These are phyloP conservation scores for Barnettozyma vustinii DNA, from an alignment of 805 yeast genomes.

Conservation along the genomic window DNA sequence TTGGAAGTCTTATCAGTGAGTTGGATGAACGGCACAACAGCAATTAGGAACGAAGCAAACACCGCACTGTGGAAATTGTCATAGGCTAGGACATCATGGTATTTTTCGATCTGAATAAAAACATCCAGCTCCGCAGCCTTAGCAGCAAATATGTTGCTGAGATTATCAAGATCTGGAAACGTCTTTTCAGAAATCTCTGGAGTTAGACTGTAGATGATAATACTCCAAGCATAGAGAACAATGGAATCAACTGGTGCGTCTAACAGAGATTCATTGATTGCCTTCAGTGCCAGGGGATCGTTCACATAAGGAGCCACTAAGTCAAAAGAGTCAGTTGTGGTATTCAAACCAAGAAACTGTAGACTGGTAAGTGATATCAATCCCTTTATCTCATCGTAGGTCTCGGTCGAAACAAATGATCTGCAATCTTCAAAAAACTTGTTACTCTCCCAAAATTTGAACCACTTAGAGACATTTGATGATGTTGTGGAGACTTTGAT, in stretches of 20 bases:
- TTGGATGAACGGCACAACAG: slow-evolving; percentile 41
- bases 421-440: slow-evolving; percentile 17
- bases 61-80: slow-evolving; percentile 48
- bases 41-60: slow-evolving; percentile 30
- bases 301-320: slow-evolving; percentile 35
- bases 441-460: slow-evolving; percentile 38
- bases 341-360: slow-evolving; percentile 51
- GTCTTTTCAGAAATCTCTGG: slow-evolving; percentile 38
- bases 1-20: slow-evolving; percentile 31
- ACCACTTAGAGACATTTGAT: slow-evolving; percentile 46
- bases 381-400: slow-evolving; percentile 34
- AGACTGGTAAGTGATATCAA: slow-evolving; percentile 46
- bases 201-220: slow-evolving; percentile 46
- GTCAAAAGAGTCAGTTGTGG: slow-evolving; percentile 38
- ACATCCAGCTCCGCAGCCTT: slow-evolving; percentile 38
- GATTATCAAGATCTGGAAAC: slow-evolving; percentile 21
- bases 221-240: slow-evolving; percentile 62
- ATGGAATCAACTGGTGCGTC: slow-evolving; percentile 39
- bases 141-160: slow-evolving; percentile 11
- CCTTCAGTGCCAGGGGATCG: slow-evolving; percentile 33
- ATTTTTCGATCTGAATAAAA: slow-evolving; percentile 36
- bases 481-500: slow-evolving; percentile 33
- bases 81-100: slow-evolving; percentile 39
- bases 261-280: slow-evolving; percentile 36
- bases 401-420: slow-evolving; percentile 15